Conservation (phyloP, 768 basidiomycete genomes). For the Termitomyces sp. region DNA sequence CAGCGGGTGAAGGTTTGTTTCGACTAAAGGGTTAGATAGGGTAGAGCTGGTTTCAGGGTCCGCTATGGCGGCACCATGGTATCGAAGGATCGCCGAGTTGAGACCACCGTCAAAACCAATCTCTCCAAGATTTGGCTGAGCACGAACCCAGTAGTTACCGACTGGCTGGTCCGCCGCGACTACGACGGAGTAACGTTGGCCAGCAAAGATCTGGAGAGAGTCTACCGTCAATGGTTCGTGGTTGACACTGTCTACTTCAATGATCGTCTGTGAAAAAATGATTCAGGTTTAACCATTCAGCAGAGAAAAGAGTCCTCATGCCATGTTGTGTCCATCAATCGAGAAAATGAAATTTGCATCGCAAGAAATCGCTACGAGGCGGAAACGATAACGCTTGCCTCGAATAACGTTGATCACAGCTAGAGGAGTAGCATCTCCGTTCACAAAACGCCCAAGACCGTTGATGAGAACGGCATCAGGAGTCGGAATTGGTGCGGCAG, state of each 20-base stretch:
- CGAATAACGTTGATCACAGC: constrained; percentile 32
- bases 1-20: neutral
- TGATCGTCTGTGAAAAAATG: neutral
- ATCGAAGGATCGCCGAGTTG: constrained; percentile 6
- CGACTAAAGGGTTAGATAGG: neutral
- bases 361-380: constrained; percentile 32
- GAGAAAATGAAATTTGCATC: constrained; percentile 38
- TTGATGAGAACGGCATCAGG: constrained; percentile 1
- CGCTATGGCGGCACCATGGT: neutral
- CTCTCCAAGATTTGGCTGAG: neutral
- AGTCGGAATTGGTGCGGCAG: neutral
- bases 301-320: neutral
- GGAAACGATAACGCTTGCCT: constrained; percentile 35
- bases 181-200: constrained; percentile 3
- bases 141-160: constrained; percentile 4
- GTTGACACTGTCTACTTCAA: constrained; percentile 7
- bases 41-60: neutral
- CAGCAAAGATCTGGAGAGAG: constrained; percentile 1
- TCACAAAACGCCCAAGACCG: neutral
- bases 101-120: neutral
- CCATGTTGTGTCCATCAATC: constrained; percentile 44
- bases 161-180: neutral
- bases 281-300: neutral
- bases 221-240: neutral
- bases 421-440: constrained; percentile 22